Base-by-base conservation (phyloP, 2,329 filamentous ascomycete species). In the Claviceps paspali region DNA sequence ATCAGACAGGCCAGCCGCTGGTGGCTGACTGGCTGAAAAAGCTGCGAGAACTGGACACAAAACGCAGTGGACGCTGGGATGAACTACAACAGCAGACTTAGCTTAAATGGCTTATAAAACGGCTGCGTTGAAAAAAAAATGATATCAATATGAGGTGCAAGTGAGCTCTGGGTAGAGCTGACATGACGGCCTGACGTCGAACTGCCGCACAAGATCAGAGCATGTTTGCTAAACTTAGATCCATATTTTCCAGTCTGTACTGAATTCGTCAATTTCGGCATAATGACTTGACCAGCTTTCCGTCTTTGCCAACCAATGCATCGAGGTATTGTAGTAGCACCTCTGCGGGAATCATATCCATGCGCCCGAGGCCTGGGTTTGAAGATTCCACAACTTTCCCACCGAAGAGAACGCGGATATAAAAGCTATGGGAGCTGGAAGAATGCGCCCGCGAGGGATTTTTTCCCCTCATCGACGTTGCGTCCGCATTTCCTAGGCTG, bases 51-150 rank as follows among this genome's bases (percentile, higher is more conserved):
- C 59, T 92, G 19, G 86, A 94, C 60, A 76, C 79, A 3, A 67
- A 87, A 56, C 71, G 85, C 44, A 70, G 61, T 32, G 80, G 82
- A 11, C 68, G 85, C 46, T 93, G 86, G 85, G 53, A 67, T 14
- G 83, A 92, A 52, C 52, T 86, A 42, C 72, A 76, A 52, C 62
- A 55, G 42, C 50, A 60, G 6, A 47, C 61, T 14, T 5, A 33
- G 11, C 11, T 26, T 3, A 6, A 18, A 2, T 18, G 22, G 11
- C 2, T 12, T 17, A 33, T 18, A 6, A 17, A 18, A 14, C 10
- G 30, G 11, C 5, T 11, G 4, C 18, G 12, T 5, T 17, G 14
- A 23, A 33, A 14, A 24, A 17, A 9, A 12, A 15, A 7, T 17
- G 14, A 17, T 8, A 12, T 5, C n/a, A n/a, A n/a, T n/a, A n/a